Percentiles rank a stretch among this genome's conserved stretches.
phyloP scores from a whole-genome alignment of 2,329 filamentous ascomycete species.

The Aspergillus thermomutatus region DNA sequence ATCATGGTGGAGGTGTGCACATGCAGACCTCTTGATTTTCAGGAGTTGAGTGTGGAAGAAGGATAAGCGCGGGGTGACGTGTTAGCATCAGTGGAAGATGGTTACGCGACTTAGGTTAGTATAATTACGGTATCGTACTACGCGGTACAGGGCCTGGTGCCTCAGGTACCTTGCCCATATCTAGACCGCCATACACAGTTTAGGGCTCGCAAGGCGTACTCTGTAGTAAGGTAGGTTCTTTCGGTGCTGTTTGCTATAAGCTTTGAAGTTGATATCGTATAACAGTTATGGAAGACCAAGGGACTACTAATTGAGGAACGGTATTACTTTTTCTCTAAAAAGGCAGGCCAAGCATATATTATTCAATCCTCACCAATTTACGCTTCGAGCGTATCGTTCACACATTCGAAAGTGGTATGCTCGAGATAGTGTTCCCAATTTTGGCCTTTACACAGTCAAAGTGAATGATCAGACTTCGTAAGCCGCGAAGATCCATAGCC shows the following conservation, averaged over 20 bases:
- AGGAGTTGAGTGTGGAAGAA: neutral
- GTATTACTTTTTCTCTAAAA: neutral
- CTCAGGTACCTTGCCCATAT: no score
- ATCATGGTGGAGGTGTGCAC: neutral
- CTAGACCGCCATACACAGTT: neutral
- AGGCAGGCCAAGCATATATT: conserved; percentile 1
- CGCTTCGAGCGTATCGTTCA: conserved; percentile 2
- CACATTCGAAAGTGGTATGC: conserved; percentile 23
- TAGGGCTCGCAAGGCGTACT: neutral
- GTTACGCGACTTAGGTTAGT: neutral
- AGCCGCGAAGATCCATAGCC: conserved; percentile 19
- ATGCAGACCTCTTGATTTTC: neutral
- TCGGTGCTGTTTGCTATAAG: no score
- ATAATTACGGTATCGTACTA: neutral
- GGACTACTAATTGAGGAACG: neutral
- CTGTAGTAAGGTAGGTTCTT: neutral
- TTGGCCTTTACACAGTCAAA: conserved; percentile 68
- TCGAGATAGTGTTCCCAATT: conserved; percentile 65
- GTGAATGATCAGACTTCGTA: conserved; percentile 47
- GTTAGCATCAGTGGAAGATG: neutral
- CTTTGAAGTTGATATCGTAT: no score
- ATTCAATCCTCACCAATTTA: neutral
- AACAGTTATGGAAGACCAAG: neutral
- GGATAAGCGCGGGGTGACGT: neutral
- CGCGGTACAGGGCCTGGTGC: neutral